phyloP scores from a whole-genome alignment of 2,329 filamentous ascomycete genomes.

The Colletotrichum eleusines region DNA sequence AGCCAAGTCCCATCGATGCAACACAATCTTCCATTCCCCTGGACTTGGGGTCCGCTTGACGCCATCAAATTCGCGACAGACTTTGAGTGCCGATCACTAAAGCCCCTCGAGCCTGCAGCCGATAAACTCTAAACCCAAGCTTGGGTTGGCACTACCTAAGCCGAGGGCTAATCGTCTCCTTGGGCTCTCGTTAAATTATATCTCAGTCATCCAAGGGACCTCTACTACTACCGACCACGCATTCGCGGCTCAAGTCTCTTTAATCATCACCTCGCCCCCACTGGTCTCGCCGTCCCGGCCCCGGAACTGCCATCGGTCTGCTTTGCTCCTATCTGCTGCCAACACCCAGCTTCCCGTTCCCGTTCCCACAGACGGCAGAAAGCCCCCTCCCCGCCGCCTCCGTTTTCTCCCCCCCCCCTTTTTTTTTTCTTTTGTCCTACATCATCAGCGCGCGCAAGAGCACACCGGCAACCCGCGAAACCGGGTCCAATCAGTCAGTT shows the following conservation, averaged over 20 bases:
- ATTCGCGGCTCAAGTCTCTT: not conserved
- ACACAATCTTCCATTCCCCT: slow-evolving; percentile 14
- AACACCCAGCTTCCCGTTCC: slow-evolving; percentile 15
- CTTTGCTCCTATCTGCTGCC: not conserved
- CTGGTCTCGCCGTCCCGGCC: slow-evolving; percentile 21
- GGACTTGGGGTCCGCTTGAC: slow-evolving; percentile 23
- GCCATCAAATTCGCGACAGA: slow-evolving; percentile 21
- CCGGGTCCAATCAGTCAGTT: slow-evolving; percentile 1
- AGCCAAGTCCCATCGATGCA: not conserved
- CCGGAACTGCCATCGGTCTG: slow-evolving; percentile 10
- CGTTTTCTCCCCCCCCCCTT: not conserved
- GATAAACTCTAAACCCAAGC: slow-evolving; percentile 37
- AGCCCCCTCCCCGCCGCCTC: slow-evolving; percentile 19
- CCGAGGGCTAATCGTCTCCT: slow-evolving; percentile 23
- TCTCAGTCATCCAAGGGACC: not conserved
- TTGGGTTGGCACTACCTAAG: slow-evolving; percentile 9
- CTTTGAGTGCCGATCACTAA: slow-evolving; percentile 28
- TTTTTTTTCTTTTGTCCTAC: not conserved
- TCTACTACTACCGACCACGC: not conserved
- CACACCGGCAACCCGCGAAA: slow-evolving; percentile 5
- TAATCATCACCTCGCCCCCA: slow-evolving; percentile 31
- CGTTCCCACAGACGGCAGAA: slow-evolving; percentile 18
- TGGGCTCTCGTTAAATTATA: slow-evolving; percentile 14
- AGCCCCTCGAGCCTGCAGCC: slow-evolving; percentile 21
- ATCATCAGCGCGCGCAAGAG: not conserved